Base-by-base conservation (phyloP, 495 filamentous ascomycete genomes). In the Astrothelium macrocarpum region DNA sequence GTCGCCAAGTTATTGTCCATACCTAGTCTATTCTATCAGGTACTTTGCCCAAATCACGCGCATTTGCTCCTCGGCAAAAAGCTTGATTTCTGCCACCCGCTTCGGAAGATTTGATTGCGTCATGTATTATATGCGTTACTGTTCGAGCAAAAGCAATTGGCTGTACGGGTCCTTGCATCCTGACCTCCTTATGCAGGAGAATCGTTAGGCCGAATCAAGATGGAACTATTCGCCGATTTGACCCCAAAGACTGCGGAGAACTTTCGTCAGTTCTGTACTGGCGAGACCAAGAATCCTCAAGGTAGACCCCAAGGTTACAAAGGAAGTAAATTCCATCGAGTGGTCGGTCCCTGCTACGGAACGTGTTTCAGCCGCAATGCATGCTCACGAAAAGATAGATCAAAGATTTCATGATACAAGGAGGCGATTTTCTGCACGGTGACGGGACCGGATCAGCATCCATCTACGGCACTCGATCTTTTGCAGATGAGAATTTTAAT, bases 361-460 rank as follows among this genome's bases (percentile, higher is more conserved):
- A 9, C 16, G 1, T 7, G 31, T 32, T 25, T 32, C 36, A 28
- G 43, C 29, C 60, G 5, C 39, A 1, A 45, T 49, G 9, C 60
- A 32, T 20, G 20, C 2, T 32, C 49, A 26, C n/a, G 16, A 56
- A 56, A 53, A 18, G 12, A 28, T 32, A 96, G 90, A 96, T 97
- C 78, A 90, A 89, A 77, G 88, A 91, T 67, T 97, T 97, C 75
- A 97, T 98, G 92, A 82, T 89, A 67, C 95, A 97, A 78, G 95
- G 95, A 36, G 94, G 95, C 59, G 95, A 98, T 75, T 97, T 98
- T 77, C 74, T 97, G 63, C 89, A 96, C 71, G 91, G 93, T 45
- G 88, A 97, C 73, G 95, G 95, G 14, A 95, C 88, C 1, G 94
- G 94, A 2, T 89, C 84, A 42, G 84, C 85, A n/a, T 87, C 82